phyloP scores from a whole-genome alignment of 192 early-diverging fungal genomes.

The Phlyctochytrium arcticum region DNA sequence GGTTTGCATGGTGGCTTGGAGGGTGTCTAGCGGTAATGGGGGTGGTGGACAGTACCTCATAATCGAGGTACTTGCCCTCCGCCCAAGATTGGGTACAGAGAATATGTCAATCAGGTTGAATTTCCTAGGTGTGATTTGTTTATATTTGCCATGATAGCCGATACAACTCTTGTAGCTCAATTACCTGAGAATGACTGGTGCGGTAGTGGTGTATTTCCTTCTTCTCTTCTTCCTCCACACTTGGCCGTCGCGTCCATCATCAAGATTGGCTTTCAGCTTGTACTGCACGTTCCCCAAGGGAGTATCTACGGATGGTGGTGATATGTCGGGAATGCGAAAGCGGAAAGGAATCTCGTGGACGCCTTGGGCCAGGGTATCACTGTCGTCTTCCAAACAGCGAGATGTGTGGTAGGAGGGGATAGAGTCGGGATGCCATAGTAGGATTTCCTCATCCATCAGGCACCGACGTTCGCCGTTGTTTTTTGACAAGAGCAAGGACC shows the following conservation, averaged over 20 bases:
- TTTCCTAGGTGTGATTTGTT: background rate
- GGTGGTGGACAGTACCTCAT: too few species aligned
- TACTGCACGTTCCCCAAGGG: background rate
- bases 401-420: background rate
- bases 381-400: background rate
- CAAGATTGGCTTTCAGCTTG: too few species aligned
- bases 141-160: background rate
- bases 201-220: background rate
- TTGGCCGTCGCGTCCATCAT: too few species aligned
- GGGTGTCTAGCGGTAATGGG: background rate
- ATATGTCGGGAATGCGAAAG: background rate
- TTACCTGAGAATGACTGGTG: background rate
- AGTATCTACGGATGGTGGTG: background rate
- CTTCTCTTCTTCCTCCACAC: background rate
- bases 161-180: background rate
- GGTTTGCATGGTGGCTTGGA: background rate
- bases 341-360: background rate
- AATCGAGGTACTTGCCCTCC: too few species aligned
- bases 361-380: background rate
- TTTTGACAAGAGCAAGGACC: too few species aligned
- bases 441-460: too few species aligned
- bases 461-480: too few species aligned
- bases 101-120: background rate
- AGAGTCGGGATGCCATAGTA: too few species aligned
- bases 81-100: too few species aligned